Conservation (phyloP, 106 monocot species). For the Dioscorea dumetorum region DNA sequence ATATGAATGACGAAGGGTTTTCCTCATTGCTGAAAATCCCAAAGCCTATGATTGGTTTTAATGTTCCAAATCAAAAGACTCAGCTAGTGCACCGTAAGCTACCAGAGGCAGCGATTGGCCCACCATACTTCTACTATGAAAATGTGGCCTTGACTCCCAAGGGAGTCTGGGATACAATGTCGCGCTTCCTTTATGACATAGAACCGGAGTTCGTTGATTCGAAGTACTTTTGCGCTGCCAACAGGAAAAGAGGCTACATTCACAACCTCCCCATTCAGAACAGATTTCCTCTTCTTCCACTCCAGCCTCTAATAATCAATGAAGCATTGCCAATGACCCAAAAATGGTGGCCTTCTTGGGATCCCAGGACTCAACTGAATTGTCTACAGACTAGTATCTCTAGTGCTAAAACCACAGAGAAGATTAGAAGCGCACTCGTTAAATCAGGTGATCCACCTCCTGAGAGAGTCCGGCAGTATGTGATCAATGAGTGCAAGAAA, state of each 20-base stretch:
- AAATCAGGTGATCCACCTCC: constrained; percentile 26
- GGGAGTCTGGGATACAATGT: constrained; percentile 72
- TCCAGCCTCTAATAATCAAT: constrained; percentile 39
- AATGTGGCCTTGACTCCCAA: constrained; percentile 83
- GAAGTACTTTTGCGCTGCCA: constrained; percentile 56
- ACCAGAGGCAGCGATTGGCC: constrained; percentile 53
- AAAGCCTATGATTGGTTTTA: constrained; percentile 76
- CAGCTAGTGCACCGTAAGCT: constrained; percentile 25
- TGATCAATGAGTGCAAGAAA: constrained; percentile 44
- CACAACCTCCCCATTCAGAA: constrained; percentile 67
- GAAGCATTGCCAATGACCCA: constrained; percentile 42
- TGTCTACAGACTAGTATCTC: constrained; percentile 53
- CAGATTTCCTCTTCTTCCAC: constrained; percentile 40
- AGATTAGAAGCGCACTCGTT: constrained; percentile 24
- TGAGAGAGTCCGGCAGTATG: constrained; percentile 12
- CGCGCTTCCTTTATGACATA: constrained; percentile 54
- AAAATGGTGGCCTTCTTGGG: constrained; percentile 85
- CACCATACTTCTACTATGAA: constrained; percentile 87
- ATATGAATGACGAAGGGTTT: not conserved
- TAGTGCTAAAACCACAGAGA: constrained; percentile 40
- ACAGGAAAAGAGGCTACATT: constrained; percentile 58
- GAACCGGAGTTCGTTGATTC: constrained; percentile 88
- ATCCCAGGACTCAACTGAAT: constrained; percentile 54
- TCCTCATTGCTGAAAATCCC: constrained; percentile 20
- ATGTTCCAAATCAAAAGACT: constrained; percentile 37